Evolutionary conservation across 768 basidiomycete species (phyloP).

Genomic region (Favolaschia claudopus): DNA sequence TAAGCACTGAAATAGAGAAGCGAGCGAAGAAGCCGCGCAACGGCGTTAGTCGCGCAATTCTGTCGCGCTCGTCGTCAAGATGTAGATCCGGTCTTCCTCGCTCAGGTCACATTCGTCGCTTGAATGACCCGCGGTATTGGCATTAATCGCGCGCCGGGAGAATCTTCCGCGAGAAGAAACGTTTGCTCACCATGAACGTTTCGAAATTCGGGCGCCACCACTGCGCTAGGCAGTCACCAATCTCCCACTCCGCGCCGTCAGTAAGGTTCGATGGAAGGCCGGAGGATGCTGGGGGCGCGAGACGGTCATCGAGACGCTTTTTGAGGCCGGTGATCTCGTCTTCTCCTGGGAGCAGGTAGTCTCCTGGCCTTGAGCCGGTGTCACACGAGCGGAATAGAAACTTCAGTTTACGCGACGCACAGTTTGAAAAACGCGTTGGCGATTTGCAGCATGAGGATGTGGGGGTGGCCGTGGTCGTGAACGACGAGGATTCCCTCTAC

Average conservation of each 20-base stretch:
- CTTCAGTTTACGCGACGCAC: constrained; percentile 53
- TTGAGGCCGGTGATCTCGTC: constrained; percentile 92
- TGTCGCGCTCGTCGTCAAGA: no score
- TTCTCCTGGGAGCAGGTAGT: constrained; percentile 97
- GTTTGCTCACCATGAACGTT: constrained; percentile 88
- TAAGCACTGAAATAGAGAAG: constrained; percentile 4
- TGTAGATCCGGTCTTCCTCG: no score
- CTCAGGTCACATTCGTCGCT: constrained; percentile 4
- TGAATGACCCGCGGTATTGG: background rate
- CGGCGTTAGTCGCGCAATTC: no score
- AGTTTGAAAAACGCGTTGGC: constrained; percentile 99
- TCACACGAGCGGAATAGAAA: background rate
- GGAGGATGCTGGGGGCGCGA: constrained; percentile 77
- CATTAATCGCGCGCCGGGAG: constrained; percentile 9
- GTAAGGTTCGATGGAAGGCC: constrained; percentile 75
- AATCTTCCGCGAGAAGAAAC: background rate
- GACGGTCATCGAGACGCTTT: constrained; percentile 85
- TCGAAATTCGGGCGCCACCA: constrained; percentile 99
- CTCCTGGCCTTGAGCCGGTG: constrained; percentile 76
- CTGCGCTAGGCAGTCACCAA: constrained; percentile 94
- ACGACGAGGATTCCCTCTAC: constrained; percentile 92
- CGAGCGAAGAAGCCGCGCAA: background rate
- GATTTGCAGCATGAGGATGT: constrained; percentile 97
- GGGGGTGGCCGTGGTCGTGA: constrained; percentile 96
- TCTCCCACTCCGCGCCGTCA: constrained; percentile 91